Evolutionary conservation across 495 filamentous ascomycete genomes (phyloP), one percentile per base, ranked within the genome.

Genomic region (Podospora tetraspora): DNA sequence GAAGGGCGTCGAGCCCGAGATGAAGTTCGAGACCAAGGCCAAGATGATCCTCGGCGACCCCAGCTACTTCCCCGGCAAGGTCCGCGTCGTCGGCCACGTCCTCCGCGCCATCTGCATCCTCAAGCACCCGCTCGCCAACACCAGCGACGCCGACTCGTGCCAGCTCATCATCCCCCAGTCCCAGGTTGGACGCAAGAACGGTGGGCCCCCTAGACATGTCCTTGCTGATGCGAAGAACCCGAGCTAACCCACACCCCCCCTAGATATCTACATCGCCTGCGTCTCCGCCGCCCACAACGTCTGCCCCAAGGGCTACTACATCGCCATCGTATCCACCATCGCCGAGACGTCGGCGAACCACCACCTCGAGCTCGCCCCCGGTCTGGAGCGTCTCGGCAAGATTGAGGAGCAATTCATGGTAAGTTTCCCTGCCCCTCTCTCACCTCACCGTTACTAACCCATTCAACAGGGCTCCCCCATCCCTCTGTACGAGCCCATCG

Each of bases 151-250:
- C 77, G 96, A 99, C 78, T 97, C 93, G 21, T 85, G 91, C 74
- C 95, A 99, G 79, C 83, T 99, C 63, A 99, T 99, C 79, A 97
- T 99, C 73, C 95, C 95, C 16, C 96, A 98, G 79, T 94, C 91
- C 13, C 96, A 98, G 81, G 91, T 97, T 67, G 94, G 93, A 73
- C 89, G 95, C 62, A 94, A 92, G 83, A 90, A 98, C 75, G 94
- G 93, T 97, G 79, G 75, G 86, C 62, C 6, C 12, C 32, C 59
- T 4, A 4, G 19, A 43, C 27, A 22, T 32, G 19, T 25, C 25
- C 4, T 25, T 25, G 1, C 19, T 8, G 10, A 56, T 10, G 22
- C 43, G 6, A 12, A 37, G 12, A 37, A 3, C 0, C 8, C 13
- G 30, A 9, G 23, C 57, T 71, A 57, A 70, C 43, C 22, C 9